phyloP scores from a whole-genome alignment of 2,329 filamentous ascomycete species.

The Trichoderma atrobrunneum region DNA sequence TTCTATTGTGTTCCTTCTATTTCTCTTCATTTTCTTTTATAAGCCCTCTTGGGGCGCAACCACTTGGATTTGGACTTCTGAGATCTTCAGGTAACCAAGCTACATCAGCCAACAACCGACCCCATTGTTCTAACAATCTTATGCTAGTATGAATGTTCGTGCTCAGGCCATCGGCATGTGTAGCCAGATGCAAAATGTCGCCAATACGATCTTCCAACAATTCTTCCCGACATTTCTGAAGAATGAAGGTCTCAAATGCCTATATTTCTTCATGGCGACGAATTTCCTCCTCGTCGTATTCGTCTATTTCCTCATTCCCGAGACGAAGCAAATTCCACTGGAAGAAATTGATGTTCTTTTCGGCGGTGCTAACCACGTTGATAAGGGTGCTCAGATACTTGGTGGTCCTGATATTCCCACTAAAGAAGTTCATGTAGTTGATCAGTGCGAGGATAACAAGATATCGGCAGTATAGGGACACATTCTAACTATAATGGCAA shows the following conservation, averaged over 20 bases:
- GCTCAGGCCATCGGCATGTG: not conserved
- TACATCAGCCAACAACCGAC: rapidly evolving
- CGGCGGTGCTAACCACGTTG: not conserved
- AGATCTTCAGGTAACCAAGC: not conserved
- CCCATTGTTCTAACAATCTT: not conserved
- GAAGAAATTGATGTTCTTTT: constrained; percentile 4
- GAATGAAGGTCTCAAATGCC: not conserved
- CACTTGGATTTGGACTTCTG: constrained; percentile 1
- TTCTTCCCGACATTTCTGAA: not conserved
- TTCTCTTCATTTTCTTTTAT: not conserved
- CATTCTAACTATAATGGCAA: not conserved
- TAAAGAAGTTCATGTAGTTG: not conserved
- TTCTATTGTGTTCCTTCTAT: not conserved
- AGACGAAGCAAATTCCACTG: not conserved
- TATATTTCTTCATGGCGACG: constrained; percentile 1
- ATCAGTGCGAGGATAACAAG: not conserved
- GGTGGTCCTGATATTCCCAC: not conserved
- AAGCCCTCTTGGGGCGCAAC: not conserved
- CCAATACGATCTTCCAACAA: not conserved
- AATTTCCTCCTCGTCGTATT: not conserved
- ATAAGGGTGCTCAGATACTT: not conserved
- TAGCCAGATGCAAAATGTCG: not conserved
- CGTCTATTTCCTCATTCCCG: constrained; percentile 1
- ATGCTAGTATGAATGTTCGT: not conserved
- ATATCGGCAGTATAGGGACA: not conserved